phyloP scores from a whole-genome alignment of 1,284 basidiomycete species.

The Termitomyces sp. region DNA sequence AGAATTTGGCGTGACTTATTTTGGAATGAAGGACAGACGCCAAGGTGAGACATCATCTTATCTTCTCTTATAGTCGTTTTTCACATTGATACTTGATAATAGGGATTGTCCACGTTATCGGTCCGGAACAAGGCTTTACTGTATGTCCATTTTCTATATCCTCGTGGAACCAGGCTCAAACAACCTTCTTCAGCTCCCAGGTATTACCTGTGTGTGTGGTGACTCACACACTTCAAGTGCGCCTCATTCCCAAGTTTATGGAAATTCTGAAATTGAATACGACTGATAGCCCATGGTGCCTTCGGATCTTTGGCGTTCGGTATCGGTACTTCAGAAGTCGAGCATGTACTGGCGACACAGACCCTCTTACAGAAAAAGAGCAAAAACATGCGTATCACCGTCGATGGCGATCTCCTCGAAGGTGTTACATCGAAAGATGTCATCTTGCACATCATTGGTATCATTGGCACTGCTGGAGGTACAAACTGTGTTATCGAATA shows the following conservation, averaged over 20 bases:
- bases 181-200: slow-evolving; percentile 61
- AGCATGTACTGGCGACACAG: slow-evolving; percentile 95
- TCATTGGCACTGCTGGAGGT: slow-evolving; percentile 92
- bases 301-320: slow-evolving; percentile 96
- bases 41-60: slow-evolving; percentile 51
- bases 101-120: slow-evolving; percentile 96
- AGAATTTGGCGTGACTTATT: slow-evolving; percentile 93
- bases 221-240: slow-evolving; percentile 91
- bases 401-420: slow-evolving; percentile 81
- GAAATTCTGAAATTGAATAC: slow-evolving; percentile 2
- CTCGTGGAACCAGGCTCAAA: not conserved
- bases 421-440: slow-evolving; percentile 96
- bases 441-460: slow-evolving; percentile 90
- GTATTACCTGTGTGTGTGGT: slow-evolving; percentile 94
- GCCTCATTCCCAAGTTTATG: slow-evolving; percentile 22
- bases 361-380: slow-evolving; percentile 88
- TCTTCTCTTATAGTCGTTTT: slow-evolving; percentile 7
- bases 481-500: slow-evolving; percentile 94
- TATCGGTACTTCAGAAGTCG: slow-evolving; percentile 95
- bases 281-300: slow-evolving; percentile 77
- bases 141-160: slow-evolving; percentile 29
- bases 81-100: slow-evolving; percentile 12
- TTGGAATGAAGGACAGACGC: slow-evolving; percentile 87
- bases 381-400: slow-evolving; percentile 94
- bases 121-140: slow-evolving; percentile 95